Evolutionary conservation across 2,329 filamentous ascomycete genomes (phyloP).

Genomic region (Paraconiothyrium brasiliense): DNA sequence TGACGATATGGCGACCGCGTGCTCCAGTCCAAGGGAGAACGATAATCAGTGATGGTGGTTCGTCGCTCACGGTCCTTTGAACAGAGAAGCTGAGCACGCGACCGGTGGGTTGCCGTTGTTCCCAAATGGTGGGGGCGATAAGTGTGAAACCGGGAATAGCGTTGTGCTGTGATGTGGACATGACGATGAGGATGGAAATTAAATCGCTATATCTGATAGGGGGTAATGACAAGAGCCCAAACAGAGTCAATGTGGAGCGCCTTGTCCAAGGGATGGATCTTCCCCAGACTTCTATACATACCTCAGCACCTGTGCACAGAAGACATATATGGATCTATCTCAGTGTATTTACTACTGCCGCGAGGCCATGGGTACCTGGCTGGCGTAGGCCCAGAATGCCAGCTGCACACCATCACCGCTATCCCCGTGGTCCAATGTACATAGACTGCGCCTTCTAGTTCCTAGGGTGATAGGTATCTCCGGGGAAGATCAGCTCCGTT

Average conservation of each 20-base stretch:
- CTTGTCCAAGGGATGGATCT: not conserved
- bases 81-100: not conserved
- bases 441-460: not conserved
- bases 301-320: not conserved
- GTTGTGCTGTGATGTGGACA: conserved; percentile 10
- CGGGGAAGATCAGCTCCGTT: not conserved
- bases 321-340: not conserved
- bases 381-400: not conserved
- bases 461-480: not conserved
- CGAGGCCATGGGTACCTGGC: not conserved
- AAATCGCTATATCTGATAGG: not conserved
- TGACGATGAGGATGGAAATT: not conserved
- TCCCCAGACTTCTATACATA: not conserved
- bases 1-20: conserved; percentile 32
- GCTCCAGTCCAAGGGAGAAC: conserved; percentile 44
- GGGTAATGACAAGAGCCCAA: not conserved
- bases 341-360: not conserved
- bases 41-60: conserved; percentile 33
- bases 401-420: not conserved
- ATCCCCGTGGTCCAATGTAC: not conserved
- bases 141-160: conserved; percentile 27
- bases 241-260: not conserved
- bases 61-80: not conserved
- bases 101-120: conserved; percentile 15
- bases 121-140: conserved; percentile 30